A percentile compares a stretch with the other conserved stretches of the same genome.
Conservation (phyloP, 176 grass and related monocot species). For the Secale cereale region DNA sequence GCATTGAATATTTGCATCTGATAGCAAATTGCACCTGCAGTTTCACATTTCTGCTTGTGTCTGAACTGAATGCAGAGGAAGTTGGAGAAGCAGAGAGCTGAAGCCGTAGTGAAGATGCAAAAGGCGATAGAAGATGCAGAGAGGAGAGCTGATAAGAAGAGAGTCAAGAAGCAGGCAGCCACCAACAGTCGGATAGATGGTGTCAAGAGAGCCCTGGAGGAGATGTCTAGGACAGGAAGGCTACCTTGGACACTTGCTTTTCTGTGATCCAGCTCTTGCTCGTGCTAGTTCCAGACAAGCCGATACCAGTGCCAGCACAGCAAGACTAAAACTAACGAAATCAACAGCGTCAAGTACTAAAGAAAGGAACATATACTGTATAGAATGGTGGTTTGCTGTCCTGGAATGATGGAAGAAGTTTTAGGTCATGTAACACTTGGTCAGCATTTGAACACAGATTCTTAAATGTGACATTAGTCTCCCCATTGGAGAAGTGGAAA, state of each 20-base stretch:
- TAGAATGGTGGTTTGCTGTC: slow-evolving; percentile 6
- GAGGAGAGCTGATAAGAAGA: slow-evolving; percentile 67
- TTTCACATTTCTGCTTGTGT: slow-evolving; percentile 22
- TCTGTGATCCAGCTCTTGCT: slow-evolving; percentile 43
- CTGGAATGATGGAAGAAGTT: slow-evolving; percentile 2
- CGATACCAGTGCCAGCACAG: slow-evolving; percentile 16
- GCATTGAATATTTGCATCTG: slow-evolving; percentile 18
- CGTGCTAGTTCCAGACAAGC: slow-evolving; percentile 24
- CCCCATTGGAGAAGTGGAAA: neutral
- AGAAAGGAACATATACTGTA: neutral
- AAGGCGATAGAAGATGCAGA: slow-evolving; percentile 45
- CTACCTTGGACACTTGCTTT: slow-evolving; percentile 70
- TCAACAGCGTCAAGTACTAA: slow-evolving; percentile 8
- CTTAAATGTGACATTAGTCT: slow-evolving; percentile 11
- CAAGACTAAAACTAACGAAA: slow-evolving; percentile 17
- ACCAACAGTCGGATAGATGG: slow-evolving; percentile 39
- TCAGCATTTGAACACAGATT: slow-evolving; percentile 5
- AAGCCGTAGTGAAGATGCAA: slow-evolving; percentile 55
- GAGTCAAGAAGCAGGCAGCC: slow-evolving; percentile 53
- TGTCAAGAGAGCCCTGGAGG: slow-evolving; percentile 50
- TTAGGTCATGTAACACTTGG: slow-evolving; percentile 8
- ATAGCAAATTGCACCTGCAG: neutral
- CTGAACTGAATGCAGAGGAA: slow-evolving; percentile 43
- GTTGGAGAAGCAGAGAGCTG: slow-evolving; percentile 52
- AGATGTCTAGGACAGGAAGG: slow-evolving; percentile 66